phyloP scores from a whole-genome alignment of 2,329 filamentous ascomycete species.

The Fusarium scirpi region DNA sequence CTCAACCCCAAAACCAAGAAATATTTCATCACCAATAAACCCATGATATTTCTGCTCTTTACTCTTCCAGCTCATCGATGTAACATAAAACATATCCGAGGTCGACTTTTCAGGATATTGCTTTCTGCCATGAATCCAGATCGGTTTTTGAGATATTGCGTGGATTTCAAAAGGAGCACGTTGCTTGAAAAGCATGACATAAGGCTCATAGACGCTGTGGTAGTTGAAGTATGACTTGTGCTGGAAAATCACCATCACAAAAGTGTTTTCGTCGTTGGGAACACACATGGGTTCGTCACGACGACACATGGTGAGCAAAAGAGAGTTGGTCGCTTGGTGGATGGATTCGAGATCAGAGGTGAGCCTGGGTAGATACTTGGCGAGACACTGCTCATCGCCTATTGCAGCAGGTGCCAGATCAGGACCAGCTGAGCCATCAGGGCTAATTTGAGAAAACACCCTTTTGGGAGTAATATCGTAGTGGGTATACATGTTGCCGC shows the following conservation, averaged over 20 bases:
- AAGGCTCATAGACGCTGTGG: conserved; percentile 67
- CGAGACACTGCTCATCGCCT: conserved; percentile 60
- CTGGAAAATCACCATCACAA: conserved; percentile 66
- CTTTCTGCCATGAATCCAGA: conserved; percentile 67
- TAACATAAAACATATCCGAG: conserved; percentile 69
- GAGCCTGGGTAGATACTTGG: conserved; percentile 58
- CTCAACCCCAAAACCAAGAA: conserved; percentile 68
- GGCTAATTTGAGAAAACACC: conserved; percentile 59
- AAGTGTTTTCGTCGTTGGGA: conserved; percentile 61
- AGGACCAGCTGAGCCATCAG: conserved; percentile 60
- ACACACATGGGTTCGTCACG: conserved; percentile 59
- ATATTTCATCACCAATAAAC: conserved; percentile 66
- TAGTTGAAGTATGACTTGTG: conserved; percentile 63
- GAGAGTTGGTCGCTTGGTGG: conserved; percentile 71
- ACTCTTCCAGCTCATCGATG: conserved; percentile 67
- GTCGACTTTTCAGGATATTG: conserved; percentile 48
- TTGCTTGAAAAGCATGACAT: conserved; percentile 63
- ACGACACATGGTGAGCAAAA: conserved; percentile 66
- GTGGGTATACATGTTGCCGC: conserved; percentile 62
- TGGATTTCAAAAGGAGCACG: conserved; percentile 62
- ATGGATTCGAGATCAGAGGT: conserved; percentile 58
- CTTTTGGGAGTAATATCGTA: conserved; percentile 65
- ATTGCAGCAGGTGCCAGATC: conserved; percentile 58
- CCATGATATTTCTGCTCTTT: conserved; percentile 64
- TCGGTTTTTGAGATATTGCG: conserved; percentile 61